Conservation (phyloP, 2,329 filamentous ascomycete species). For the Colletotrichum theobromicola region DNA sequence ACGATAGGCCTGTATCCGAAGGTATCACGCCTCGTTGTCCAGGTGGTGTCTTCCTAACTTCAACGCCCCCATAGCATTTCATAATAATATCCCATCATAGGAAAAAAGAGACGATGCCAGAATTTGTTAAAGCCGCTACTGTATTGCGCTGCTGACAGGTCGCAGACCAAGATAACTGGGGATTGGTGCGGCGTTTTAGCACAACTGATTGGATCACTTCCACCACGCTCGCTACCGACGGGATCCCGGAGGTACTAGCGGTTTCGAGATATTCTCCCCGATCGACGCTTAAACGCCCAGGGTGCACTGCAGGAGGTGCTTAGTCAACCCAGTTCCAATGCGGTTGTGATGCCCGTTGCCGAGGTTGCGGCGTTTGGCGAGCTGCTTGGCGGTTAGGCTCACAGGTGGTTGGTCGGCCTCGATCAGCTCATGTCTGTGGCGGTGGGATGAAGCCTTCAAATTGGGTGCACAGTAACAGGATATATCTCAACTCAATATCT, state of each 20-base stretch:
- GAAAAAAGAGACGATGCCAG: not conserved
- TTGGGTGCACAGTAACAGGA: not conserved
- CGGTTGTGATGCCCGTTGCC: not conserved
- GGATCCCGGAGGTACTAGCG: not conserved
- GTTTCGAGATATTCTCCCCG: not conserved
- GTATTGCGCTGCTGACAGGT: not conserved
- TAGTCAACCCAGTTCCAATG: not conserved
- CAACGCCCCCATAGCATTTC: not conserved
- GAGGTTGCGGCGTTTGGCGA: not conserved
- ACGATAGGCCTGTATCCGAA: too few relatives aligned
- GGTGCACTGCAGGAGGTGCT: not conserved
- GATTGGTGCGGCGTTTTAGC: not conserved
- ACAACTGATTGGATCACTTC: not conserved
- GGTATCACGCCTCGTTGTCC: too few relatives aligned
- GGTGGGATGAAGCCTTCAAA: not conserved
- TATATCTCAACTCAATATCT: not conserved
- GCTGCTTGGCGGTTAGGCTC: not conserved
- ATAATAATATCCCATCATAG: not conserved
- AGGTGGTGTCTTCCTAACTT: not conserved
- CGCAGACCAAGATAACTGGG: not conserved
- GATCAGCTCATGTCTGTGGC: not conserved
- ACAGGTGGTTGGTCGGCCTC: not conserved
- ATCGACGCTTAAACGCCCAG: not conserved
- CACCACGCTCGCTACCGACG: not conserved
- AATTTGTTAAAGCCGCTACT: not conserved